Percentiles rank a stretch among this genome's conserved stretches.
Evolutionary conservation across 2,329 filamentous ascomycete genomes (phyloP).

Genomic region (Ascochyta viciae-villosae): DNA sequence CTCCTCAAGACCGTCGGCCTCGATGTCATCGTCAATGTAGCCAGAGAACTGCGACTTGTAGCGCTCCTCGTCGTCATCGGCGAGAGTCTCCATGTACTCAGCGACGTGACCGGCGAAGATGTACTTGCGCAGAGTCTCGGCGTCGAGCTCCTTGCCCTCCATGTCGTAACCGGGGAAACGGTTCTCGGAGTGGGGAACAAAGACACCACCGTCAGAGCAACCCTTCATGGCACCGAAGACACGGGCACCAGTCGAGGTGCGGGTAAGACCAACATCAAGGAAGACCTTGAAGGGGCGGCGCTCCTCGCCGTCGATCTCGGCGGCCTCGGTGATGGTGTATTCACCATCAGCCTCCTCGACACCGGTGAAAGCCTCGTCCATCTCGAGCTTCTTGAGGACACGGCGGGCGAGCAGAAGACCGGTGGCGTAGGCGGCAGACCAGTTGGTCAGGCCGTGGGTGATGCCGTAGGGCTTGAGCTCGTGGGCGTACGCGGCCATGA

Average conservation of each 20-base stretch:
- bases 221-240: constrained; percentile 99
- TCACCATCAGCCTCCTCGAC: constrained; percentile 98
- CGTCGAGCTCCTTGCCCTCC: constrained; percentile 96
- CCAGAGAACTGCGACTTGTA: constrained; percentile 98
- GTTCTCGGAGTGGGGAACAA: constrained; percentile 98
- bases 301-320: constrained; percentile 84
- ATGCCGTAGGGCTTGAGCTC: constrained; percentile 98
- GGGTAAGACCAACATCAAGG: constrained; percentile 96
- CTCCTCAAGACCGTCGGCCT: constrained; percentile 97
- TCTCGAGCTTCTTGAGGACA: constrained; percentile 93
- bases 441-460: constrained; percentile 99
- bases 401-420: constrained; percentile 97
- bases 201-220: constrained; percentile 96
- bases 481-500: constrained; percentile 72
- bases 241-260: constrained; percentile 97
- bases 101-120: constrained; percentile 98
- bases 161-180: constrained; percentile 99
- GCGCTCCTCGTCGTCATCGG: constrained; percentile 99
- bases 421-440: constrained; percentile 95
- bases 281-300: constrained; percentile 99
- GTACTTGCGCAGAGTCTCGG: constrained; percentile 97
- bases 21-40: constrained; percentile 96
- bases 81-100: constrained; percentile 99
- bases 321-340: constrained; percentile 93
- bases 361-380: constrained; percentile 91